A percentile compares a stretch with the other conserved stretches of the same genome.
These are phyloP conservation scores for Venturiaceae sp. DNA, from an alignment of 2,329 filamentous ascomycete genomes.

Conservation along the genomic window DNA sequence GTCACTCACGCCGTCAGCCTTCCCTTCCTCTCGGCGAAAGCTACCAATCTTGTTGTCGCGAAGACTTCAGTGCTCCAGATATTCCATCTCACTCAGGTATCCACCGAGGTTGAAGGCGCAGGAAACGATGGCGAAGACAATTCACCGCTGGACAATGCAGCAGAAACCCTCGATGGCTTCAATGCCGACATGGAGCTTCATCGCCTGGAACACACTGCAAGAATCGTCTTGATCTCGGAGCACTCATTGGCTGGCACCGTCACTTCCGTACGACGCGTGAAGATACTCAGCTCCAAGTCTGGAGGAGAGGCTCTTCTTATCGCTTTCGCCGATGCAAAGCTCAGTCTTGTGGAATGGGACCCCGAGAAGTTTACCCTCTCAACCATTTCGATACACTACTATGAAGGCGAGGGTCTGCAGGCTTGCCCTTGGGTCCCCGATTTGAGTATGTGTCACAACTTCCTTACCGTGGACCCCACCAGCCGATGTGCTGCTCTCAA, in stretches of 20 bases:
- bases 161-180: slow-evolving; percentile 17
- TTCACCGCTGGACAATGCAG: slow-evolving; percentile 37
- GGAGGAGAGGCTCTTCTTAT: slow-evolving; percentile 78
- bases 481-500: slow-evolving; percentile 91
- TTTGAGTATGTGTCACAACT: slow-evolving; percentile 66
- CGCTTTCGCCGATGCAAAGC: slow-evolving; percentile 81
- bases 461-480: slow-evolving; percentile 78
- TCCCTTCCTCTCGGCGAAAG: slow-evolving; percentile 64
- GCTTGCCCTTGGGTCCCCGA: slow-evolving; percentile 73
- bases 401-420: slow-evolving; percentile 74
- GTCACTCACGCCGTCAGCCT: slow-evolving; percentile 80
- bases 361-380: slow-evolving; percentile 66
- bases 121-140: slow-evolving; percentile 28
- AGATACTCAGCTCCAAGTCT: slow-evolving; percentile 60
- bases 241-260: slow-evolving; percentile 77
- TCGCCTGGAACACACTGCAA: slow-evolving; percentile 59
- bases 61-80: slow-evolving; percentile 91
- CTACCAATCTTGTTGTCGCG: slow-evolving; percentile 80
- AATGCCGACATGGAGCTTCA: slow-evolving; percentile 28
- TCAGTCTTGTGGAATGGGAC: slow-evolving; percentile 92
- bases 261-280: slow-evolving; percentile 71
- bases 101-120: slow-evolving; percentile 43
- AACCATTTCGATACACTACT: slow-evolving; percentile 94
- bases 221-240: slow-evolving; percentile 77
- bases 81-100: slow-evolving; percentile 62